Evolutionary conservation across 768 basidiomycete genomes (phyloP).

Genomic region (Floccularia luteovirens): DNA sequence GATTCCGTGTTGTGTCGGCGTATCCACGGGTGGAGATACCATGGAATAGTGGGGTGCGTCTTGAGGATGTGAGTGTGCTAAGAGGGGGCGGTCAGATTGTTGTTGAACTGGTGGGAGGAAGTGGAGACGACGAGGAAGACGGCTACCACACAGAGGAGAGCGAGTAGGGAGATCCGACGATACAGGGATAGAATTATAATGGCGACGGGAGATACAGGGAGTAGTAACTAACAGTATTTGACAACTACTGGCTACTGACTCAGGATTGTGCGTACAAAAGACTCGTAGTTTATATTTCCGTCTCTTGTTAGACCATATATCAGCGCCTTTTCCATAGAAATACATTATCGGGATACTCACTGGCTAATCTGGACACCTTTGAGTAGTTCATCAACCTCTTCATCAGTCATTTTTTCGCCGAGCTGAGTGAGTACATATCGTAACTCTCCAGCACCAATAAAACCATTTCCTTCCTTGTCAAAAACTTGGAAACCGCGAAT

Average conservation of each 20-base stretch:
- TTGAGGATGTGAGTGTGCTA: constrained; percentile 41
- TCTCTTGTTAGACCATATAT: constrained; percentile 46
- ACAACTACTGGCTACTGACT: too few relatives aligned
- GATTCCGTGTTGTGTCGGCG: constrained; percentile 58
- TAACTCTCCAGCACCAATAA: constrained; percentile 87
- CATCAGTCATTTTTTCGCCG: constrained; percentile 97
- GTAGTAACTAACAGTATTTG: too few relatives aligned
- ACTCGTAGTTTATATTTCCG: constrained; percentile 96
- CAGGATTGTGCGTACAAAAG: constrained; percentile 91
- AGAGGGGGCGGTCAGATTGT: constrained; percentile 59
- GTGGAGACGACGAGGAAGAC: constrained; percentile 35
- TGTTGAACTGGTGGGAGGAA: constrained; percentile 34
- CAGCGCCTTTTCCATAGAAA: background rate
- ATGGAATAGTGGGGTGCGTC: constrained; percentile 30
- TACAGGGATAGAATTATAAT: too few relatives aligned
- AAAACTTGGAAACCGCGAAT: constrained; percentile 99
- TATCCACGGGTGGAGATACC: constrained; percentile 65
- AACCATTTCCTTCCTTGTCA: constrained; percentile 91
- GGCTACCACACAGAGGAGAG: constrained; percentile 52
- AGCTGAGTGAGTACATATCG: constrained; percentile 93
- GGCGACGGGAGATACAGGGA: too few relatives aligned
- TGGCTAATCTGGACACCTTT: constrained; percentile 91
- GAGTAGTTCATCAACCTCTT: constrained; percentile 95
- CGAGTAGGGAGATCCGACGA: constrained; percentile 16
- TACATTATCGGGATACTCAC: constrained; percentile 37